These are phyloP conservation scores for Fragaria ananassa DNA, from an alignment of 306 rosid species.

Conservation along the genomic window DNA sequence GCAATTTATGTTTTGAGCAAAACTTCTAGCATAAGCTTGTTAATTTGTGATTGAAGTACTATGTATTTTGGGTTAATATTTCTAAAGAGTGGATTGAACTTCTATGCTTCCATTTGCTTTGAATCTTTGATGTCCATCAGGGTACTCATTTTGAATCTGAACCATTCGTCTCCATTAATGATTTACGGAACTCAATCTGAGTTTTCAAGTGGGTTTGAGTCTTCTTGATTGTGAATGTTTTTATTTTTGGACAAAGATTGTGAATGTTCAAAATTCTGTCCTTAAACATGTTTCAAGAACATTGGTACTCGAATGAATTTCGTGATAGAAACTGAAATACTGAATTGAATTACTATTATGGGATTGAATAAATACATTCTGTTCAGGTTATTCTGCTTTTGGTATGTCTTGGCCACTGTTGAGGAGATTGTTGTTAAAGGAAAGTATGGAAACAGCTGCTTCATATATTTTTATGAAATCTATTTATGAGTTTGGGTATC, in stretches of 20 bases:
- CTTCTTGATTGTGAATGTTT: not conserved
- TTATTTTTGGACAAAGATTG: too few relatives aligned
- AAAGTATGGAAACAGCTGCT: not conserved
- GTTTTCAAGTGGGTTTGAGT: not conserved
- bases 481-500: not conserved
- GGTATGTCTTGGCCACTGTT: not conserved
- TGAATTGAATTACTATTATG: not conserved
- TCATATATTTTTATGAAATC: not conserved
- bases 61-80: not conserved
- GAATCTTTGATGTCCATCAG: not conserved
- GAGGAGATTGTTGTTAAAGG: not conserved
- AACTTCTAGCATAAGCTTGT: not conserved
- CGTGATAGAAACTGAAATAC: not conserved
- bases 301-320: not conserved
- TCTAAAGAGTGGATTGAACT: not conserved
- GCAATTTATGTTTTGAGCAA: not conserved
- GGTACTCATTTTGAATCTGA: not conserved
- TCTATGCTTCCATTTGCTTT: not conserved
- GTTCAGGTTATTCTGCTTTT: not conserved
- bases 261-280: not conserved
- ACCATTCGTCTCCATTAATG: not conserved
- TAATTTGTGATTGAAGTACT: not conserved
- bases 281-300: not conserved
- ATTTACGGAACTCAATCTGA: not conserved
- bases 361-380: not conserved